phyloP scores from a whole-genome alignment of 371 early-diverging fungal species.

The Actinomortierella ambigua region DNA sequence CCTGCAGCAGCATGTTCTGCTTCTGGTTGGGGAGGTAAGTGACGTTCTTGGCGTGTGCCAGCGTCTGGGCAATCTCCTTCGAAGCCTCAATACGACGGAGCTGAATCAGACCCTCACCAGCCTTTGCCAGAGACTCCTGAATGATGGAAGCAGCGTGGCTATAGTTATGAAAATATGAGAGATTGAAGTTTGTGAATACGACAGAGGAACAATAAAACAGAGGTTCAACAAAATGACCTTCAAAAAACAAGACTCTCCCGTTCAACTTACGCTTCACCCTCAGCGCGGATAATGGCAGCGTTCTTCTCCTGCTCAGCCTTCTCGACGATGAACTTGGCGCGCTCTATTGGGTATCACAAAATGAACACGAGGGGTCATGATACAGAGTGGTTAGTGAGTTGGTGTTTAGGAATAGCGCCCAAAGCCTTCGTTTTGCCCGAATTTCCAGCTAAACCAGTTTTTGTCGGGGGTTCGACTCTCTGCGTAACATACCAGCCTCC shows the following conservation, averaged over 20 bases:
- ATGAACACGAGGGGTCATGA: background rate
- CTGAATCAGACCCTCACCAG: conserved; percentile 92
- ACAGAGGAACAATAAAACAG: background rate
- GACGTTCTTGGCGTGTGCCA: conserved; percentile 84
- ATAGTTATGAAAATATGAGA: too few relatives aligned
- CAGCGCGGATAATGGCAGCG: conserved; percentile 97
- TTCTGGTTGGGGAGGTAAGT: conserved; percentile 88
- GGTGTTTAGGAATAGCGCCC: background rate
- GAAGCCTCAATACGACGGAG: conserved; percentile 97
- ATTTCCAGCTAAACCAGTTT: background rate
- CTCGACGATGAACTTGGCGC: conserved; percentile 47
- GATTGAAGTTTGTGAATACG: background rate
- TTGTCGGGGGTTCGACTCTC: conserved; percentile 1
- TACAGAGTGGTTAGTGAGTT: background rate
- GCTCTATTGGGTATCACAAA: conserved; percentile 19
- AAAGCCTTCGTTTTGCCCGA: background rate
- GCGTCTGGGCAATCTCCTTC: conserved; percentile 94
- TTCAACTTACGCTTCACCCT: conserved; percentile 89
- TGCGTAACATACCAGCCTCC: conserved; percentile 96
- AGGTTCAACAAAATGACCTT: background rate
- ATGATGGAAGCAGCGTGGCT: conserved; percentile 85
- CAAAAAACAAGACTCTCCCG: background rate
- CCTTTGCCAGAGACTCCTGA: conserved; percentile 85
- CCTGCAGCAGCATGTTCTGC: conserved; percentile 46
- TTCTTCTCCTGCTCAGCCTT: conserved; percentile 97